Evolutionary conservation across 1,284 basidiomycete genomes (phyloP).

Genomic region (Microbotryum scabiosae): DNA sequence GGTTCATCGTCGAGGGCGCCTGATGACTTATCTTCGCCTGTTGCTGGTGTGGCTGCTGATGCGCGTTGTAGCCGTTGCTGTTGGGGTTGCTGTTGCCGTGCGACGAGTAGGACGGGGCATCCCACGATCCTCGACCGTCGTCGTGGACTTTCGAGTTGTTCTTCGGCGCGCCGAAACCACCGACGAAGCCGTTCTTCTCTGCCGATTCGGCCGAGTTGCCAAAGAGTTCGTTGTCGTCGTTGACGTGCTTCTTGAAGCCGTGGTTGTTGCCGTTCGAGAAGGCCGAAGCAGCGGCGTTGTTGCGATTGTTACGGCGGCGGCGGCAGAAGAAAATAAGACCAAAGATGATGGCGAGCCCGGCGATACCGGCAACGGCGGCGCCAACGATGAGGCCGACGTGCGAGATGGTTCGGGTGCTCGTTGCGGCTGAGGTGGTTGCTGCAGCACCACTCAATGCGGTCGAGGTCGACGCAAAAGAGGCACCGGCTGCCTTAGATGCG

Average conservation of each 20-base stretch:
- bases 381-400: constrained; percentile 24
- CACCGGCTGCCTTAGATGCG: not conserved
- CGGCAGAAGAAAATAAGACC: constrained; percentile 12
- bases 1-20: not conserved
- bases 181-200: not conserved
- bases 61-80: not conserved
- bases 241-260: constrained; percentile 1
- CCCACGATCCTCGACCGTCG: too few relatives aligned
- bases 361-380: constrained; percentile 23
- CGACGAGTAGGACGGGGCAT: constrained; percentile 11
- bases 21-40: not conserved
- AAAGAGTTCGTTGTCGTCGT: constrained; percentile 13
- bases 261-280: not conserved
- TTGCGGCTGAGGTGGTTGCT: not conserved
- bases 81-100: not conserved
- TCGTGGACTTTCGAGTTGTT: constrained; percentile 1
- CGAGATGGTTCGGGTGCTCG: not conserved
- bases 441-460: not conserved
- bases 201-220: constrained; percentile 10
- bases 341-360: constrained; percentile 9
- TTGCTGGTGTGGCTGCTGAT: not conserved
- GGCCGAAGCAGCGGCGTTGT: not conserved
- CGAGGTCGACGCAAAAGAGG: not conserved
- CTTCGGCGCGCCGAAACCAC: not conserved
- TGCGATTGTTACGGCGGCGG: not conserved